phyloP scores from a whole-genome alignment of 768 basidiomycete species.

The Tylopilus rubrobrunneus region DNA sequence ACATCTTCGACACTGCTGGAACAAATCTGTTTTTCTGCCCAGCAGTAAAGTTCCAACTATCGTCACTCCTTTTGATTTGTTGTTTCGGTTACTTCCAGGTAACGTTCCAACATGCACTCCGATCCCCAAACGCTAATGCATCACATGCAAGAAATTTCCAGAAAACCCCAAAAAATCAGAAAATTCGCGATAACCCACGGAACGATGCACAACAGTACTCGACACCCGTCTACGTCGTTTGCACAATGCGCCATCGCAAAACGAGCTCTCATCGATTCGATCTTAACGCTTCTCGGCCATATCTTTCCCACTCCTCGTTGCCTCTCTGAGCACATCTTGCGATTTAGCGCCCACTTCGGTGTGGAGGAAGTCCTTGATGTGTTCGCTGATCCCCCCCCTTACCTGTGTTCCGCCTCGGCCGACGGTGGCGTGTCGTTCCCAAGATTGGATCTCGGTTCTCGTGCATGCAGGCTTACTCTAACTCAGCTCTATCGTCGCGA shows the following conservation, averaged over 20 bases:
- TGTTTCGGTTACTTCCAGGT: too few species aligned
- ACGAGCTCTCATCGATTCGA: not conserved
- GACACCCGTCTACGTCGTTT: too few species aligned
- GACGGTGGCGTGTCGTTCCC: not conserved
- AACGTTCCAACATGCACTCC: too few species aligned
- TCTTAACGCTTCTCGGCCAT: not conserved
- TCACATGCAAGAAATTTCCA: too few species aligned
- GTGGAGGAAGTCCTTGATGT: constrained; percentile 7
- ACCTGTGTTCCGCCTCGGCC: not conserved
- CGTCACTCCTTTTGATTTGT: too few species aligned
- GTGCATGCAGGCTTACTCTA: not conserved
- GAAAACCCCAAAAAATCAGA: not conserved
- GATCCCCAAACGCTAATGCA: too few species aligned
- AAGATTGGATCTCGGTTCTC: not conserved
- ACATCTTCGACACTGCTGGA: too few species aligned
- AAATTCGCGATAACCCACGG: not conserved
- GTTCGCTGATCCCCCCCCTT: not conserved
- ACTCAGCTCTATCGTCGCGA: not conserved
- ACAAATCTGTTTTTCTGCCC: too few species aligned
- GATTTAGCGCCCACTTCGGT: constrained; percentile 3
- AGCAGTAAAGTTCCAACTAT: too few species aligned
- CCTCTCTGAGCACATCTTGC: constrained; percentile 1
- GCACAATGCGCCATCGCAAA: not conserved
- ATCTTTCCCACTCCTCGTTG: not conserved
- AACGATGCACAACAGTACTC: not conserved